Conservation (phyloP, 495 filamentous ascomycete genomes). For the Annulohypoxylon maeteangense region DNA sequence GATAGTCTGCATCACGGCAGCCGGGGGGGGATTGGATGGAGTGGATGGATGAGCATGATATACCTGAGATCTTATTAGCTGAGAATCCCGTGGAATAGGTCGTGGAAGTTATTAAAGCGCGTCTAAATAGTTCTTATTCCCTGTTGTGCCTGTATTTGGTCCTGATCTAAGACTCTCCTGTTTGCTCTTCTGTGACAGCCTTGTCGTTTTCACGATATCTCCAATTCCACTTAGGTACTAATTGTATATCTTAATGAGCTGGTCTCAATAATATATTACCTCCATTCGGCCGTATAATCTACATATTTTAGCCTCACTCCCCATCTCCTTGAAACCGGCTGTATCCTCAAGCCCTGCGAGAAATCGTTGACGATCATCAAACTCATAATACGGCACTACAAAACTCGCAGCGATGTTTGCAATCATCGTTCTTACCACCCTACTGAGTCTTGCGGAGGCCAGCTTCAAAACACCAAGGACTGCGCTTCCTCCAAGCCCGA, state of each 20-base stretch:
- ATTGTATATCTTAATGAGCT: conserved; percentile 15
- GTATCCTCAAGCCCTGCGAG: neutral
- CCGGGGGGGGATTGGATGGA: neutral
- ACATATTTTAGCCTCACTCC: neutral
- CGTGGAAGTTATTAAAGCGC: conserved; percentile 1
- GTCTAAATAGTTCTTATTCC: conserved; percentile 15
- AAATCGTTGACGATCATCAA: neutral
- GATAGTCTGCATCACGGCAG: conserved; percentile 12
- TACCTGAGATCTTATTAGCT: conserved; percentile 1
- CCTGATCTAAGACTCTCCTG: neutral
- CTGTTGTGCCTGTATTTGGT: neutral
- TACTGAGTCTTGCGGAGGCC: conserved; percentile 33
- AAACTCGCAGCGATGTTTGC: conserved; percentile 24
- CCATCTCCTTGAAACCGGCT: neutral
- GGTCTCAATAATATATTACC: conserved; percentile 23
- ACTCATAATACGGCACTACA: neutral
- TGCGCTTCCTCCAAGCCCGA: conserved; percentile 6
- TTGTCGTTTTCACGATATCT: conserved; percentile 8
- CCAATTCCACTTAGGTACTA: neutral
- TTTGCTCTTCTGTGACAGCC: conserved; percentile 3
- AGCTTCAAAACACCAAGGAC: conserved; percentile 40
- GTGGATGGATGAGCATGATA: neutral
- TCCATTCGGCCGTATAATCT: conserved; percentile 12
- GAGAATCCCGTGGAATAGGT: neutral
- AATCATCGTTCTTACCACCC: conserved; percentile 17